Evolutionary conservation across 768 basidiomycete genomes (phyloP).

Genomic region (Termitomyces sp.): DNA sequence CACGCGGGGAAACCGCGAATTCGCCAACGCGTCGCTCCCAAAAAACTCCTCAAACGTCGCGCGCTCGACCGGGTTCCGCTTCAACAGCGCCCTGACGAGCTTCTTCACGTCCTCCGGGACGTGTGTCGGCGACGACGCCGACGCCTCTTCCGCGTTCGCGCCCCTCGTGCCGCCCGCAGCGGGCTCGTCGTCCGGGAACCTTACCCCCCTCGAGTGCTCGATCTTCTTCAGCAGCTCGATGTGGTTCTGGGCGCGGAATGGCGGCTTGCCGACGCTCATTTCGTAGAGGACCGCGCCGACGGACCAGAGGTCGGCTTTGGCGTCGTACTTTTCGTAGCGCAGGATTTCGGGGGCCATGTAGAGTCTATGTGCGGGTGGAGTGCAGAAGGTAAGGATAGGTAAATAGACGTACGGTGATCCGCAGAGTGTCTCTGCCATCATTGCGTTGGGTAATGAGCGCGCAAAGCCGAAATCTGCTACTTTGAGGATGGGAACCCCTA

Average conservation of each 20-base stretch:
- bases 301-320: conserved; percentile 97
- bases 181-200: conserved; percentile 90
- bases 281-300: conserved; percentile 97
- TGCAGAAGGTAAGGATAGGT: neutral
- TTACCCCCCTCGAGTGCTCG: conserved; percentile 84
- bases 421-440: conserved; percentile 97
- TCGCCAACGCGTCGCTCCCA: conserved; percentile 66
- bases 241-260: conserved; percentile 94
- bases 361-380: conserved; percentile 38
- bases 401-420: conserved; percentile 78
- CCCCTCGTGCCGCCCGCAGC: conserved; percentile 24
- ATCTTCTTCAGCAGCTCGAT: conserved; percentile 93
- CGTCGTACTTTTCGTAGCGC: conserved; percentile 95
- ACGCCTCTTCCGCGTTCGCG: conserved; percentile 12
- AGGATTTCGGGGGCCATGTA: conserved; percentile 99
- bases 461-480: conserved; percentile 99
- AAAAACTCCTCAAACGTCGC: conserved; percentile 94
- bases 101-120: conserved; percentile 84
- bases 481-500: conserved; percentile 92
- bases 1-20: conserved; percentile 70
- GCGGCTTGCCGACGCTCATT: conserved; percentile 89
- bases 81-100: conserved; percentile 79
- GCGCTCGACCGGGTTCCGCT: conserved; percentile 77
- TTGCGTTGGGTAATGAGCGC: conserved; percentile 81
- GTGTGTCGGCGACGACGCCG: conserved; percentile 19